Percentiles rank a stretch among this genome's conserved stretches.
phyloP scores from a whole-genome alignment of 1,139 yeast genomes.

The Candida gigantensis region DNA sequence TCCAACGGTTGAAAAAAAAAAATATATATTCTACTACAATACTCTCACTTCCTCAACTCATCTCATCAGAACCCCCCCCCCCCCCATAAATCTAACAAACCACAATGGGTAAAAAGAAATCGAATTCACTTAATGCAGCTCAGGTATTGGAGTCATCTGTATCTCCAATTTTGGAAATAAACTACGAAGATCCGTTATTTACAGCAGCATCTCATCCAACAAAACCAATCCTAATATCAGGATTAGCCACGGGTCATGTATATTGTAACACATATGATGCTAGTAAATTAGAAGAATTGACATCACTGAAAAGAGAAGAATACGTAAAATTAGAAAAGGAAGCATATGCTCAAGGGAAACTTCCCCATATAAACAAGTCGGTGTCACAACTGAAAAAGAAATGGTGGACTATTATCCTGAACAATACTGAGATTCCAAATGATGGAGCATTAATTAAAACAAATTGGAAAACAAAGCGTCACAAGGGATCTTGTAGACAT shows the following conservation, averaged over 20 bases:
- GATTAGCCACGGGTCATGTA: constrained; percentile 79
- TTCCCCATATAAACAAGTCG: constrained; percentile 29
- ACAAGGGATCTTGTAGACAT: constrained; percentile 84
- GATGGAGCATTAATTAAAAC: constrained; percentile 29
- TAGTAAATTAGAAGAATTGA: constrained; percentile 37
- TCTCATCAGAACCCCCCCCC: too few relatives aligned
- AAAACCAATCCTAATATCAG: constrained; percentile 62
- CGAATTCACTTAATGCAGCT: constrained; percentile 32
- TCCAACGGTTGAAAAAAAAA: too few relatives aligned
- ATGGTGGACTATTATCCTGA: constrained; percentile 52
- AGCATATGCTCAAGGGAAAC: constrained; percentile 31
- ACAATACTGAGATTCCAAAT: constrained; percentile 30
- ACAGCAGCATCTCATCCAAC: constrained; percentile 81
- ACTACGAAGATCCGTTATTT: constrained; percentile 65
- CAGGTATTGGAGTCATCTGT: constrained; percentile 37
- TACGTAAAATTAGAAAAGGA: constrained; percentile 22
- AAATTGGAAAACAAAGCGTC: constrained; percentile 88
- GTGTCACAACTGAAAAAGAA: constrained; percentile 43
- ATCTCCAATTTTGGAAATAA: constrained; percentile 54
- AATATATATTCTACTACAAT: too few relatives aligned
- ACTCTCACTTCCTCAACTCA: too few relatives aligned
- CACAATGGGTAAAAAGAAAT: constrained; percentile 35
- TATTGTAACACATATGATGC: constrained; percentile 58
- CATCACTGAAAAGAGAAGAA: constrained; percentile 24
- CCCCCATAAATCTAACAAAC: too few relatives aligned